phyloP scores from a whole-genome alignment of 441 rosid species.

The Flueggea neowawraea region DNA sequence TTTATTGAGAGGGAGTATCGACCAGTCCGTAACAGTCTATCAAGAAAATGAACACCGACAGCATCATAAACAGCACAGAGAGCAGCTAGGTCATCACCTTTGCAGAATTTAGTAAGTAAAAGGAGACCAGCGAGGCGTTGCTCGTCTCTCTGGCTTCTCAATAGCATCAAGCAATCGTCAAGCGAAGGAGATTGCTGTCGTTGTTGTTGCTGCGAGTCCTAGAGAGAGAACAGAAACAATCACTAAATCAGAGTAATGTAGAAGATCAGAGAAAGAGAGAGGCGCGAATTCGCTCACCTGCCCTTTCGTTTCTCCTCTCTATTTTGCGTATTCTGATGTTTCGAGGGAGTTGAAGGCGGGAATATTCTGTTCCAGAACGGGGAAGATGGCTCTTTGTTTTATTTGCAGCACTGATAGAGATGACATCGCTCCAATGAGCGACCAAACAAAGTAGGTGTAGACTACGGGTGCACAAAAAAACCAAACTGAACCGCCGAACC shows the following conservation, averaged over 20 bases:
- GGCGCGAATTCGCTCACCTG: too few relatives aligned
- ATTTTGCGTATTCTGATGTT: too few relatives aligned
- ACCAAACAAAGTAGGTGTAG: too few relatives aligned
- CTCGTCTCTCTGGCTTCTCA: too few relatives aligned
- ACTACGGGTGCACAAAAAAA: too few relatives aligned
- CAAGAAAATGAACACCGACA: constrained; percentile 65
- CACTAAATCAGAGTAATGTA: not conserved
- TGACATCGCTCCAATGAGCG: too few relatives aligned
- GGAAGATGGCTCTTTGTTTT: too few relatives aligned
- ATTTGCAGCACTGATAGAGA: too few relatives aligned
- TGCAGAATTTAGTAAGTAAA: constrained; percentile 73
- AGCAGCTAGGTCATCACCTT: constrained; percentile 52
- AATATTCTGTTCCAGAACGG: too few relatives aligned
- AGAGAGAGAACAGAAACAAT: constrained; percentile 1
- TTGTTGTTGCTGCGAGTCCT: constrained; percentile 30
- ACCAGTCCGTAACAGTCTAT: constrained; percentile 80
- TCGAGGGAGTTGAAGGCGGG: too few relatives aligned
- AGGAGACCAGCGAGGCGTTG: constrained; percentile 86
- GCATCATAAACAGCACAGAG: constrained; percentile 64
- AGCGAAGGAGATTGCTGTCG: constrained; percentile 62
- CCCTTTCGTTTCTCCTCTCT: too few relatives aligned
- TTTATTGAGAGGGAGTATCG: not conserved
- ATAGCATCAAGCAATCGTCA: constrained; percentile 70
- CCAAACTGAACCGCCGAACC: too few relatives aligned
- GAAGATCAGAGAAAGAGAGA: not conserved